Base-by-base conservation (phyloP, 495 filamentous ascomycete genomes). In the Penicillium alfredii region DNA sequence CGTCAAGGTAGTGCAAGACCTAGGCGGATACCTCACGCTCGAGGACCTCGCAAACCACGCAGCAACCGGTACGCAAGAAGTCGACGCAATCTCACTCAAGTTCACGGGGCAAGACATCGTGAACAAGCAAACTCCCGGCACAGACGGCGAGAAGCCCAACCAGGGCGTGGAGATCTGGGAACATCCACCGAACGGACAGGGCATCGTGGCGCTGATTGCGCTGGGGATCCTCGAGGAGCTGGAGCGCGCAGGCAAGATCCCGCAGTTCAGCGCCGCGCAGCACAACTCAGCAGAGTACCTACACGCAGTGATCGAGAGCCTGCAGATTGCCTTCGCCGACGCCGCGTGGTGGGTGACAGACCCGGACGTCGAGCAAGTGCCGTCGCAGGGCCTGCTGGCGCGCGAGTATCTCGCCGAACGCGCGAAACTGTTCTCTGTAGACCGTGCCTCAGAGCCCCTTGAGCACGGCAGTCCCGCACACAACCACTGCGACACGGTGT, bases 111-210 rank as follows among this genome's bases (percentile, higher is more conserved):
- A 88, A 45, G 73, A 75, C 20, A 71, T 83, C 15, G 63, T 63
- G 6, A 65, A 70, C 23, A 68, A 74, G 43, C 56, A 66, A 30
- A 42, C 54, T 13, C 37, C 49, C 7, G 70, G 71, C 35, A 69
- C 66, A 18, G 45, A 59, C 20, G 64, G 63, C 16, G 58, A 68
- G n/a, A n/a, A n/a, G 21, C 45, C 64, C 1, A 68, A 74, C 38
- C 55, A 71, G 32, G 80, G 78, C n/a, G 71, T 95, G 12, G 79
- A 92, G 48, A 56, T 98, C 2, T 97, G 89, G 89, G 92, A 98
- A 46, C 89, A 95, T 61, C 87, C 92, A 24, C 92, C 92, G n/a
- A 97, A 96, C 63, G 89, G 93, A 0, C 92, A 98, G 60, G 92
- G 92, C 8, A 83, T 98, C 43, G 88, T 97, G 0, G 93, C 92